These are phyloP conservation scores for Alternaria angustiovoidea DNA, from an alignment of 2,329 filamentous ascomycete species.

Conservation along the genomic window DNA sequence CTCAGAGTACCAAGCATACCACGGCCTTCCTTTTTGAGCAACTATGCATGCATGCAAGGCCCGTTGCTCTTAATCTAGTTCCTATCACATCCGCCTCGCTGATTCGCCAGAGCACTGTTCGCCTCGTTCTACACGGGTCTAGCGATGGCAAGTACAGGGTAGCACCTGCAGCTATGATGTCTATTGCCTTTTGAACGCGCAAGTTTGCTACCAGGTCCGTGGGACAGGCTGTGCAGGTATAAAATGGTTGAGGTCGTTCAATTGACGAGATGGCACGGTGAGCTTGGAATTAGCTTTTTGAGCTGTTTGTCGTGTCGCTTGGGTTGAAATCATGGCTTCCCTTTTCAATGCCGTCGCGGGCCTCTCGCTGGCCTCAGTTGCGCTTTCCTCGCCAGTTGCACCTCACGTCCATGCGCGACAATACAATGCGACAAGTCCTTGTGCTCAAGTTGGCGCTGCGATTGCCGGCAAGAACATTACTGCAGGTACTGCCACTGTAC, in stretches of 20 bases:
- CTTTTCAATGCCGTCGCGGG: conserved; percentile 29
- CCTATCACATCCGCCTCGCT: conserved; percentile 14
- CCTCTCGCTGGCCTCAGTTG: conserved; percentile 39
- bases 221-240: conserved; percentile 24
- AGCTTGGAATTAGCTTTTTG: background rate
- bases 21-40: conserved; percentile 3
- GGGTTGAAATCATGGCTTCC: conserved; percentile 35
- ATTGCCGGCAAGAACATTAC: conserved; percentile 38
- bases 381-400: conserved; percentile 35
- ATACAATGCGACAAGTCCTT: conserved; percentile 40
- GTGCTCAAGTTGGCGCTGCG: conserved; percentile 43
- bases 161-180: conserved; percentile 29
- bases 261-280: background rate
- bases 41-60: conserved; percentile 13
- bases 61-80: conserved; percentile 15
- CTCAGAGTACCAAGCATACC: conserved; percentile 1
- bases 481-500: conserved; percentile 47
- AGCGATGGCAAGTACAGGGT: conserved; percentile 7
- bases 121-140: conserved; percentile 22
- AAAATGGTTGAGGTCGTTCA: background rate
- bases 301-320: background rate
- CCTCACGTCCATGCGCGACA: conserved; percentile 34
- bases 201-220: conserved; percentile 12
- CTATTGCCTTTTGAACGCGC: conserved; percentile 9
- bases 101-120: conserved; percentile 23